These are phyloP conservation scores for Clonostachys chloroleuca DNA, from an alignment of 2,329 filamentous ascomycete species.

Conservation along the genomic window DNA sequence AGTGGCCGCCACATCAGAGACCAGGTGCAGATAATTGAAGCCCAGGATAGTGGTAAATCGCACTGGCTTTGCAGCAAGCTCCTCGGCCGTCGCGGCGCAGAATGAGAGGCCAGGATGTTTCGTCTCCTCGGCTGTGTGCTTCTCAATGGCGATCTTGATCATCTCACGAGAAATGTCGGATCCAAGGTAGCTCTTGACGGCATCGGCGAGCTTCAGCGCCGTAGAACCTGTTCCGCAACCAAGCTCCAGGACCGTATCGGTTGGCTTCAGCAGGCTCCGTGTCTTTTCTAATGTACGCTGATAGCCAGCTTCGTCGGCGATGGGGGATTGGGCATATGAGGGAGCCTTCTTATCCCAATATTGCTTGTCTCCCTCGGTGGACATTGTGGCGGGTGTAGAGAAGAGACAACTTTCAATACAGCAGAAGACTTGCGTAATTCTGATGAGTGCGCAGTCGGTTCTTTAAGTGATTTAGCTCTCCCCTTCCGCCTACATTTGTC, in stretches of 20 bases:
- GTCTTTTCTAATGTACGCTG: slow-evolving; percentile 6
- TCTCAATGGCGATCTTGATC: slow-evolving; percentile 1
- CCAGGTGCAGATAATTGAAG: slow-evolving; percentile 10
- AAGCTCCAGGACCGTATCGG: slow-evolving; percentile 8
- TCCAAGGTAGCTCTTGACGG: slow-evolving; percentile 5
- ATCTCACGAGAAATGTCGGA: slow-evolving; percentile 4
- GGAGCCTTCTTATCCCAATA: slow-evolving; percentile 7
- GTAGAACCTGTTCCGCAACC: slow-evolving; percentile 10
- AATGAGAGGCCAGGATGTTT: slow-evolving; percentile 1
- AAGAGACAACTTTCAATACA: not conserved
- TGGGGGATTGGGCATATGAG: slow-evolving; percentile 5
- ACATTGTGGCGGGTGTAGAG: not conserved
- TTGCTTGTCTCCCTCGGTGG: slow-evolving; percentile 5
- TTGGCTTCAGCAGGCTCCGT: slow-evolving; percentile 2
- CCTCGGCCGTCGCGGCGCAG: slow-evolving; percentile 4
- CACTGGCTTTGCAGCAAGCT: slow-evolving; percentile 3
- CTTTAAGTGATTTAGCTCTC: too few species aligned
- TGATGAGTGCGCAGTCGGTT: too few species aligned
- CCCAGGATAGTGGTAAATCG: slow-evolving; percentile 6
- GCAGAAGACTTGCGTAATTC: too few species aligned
- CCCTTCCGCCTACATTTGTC: too few species aligned
- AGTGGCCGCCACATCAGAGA: slow-evolving; percentile 6
- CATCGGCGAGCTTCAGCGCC: slow-evolving; percentile 6
- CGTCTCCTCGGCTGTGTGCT: not conserved
- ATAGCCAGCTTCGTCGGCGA: slow-evolving; percentile 8